phyloP scores from a whole-genome alignment of 2,329 filamentous ascomycete species.

The Sarocladium strictum region DNA sequence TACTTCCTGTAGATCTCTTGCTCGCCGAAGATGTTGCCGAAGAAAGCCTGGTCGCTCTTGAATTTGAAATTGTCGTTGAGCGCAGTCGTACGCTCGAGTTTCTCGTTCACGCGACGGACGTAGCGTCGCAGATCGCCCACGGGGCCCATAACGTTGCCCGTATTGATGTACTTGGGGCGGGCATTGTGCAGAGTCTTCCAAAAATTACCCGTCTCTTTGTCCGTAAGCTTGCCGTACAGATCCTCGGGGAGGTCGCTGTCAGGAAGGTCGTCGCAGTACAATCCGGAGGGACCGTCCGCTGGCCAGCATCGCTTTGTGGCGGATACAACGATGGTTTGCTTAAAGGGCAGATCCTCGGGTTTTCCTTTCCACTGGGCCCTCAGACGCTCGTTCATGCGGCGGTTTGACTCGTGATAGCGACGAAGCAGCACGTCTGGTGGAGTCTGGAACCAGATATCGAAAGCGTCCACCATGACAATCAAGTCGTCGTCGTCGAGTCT shows the following conservation, averaged over 20 bases:
- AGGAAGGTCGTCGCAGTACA: slow-evolving; percentile 20
- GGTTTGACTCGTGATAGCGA: slow-evolving; percentile 17
- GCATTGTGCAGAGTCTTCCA: slow-evolving; percentile 7
- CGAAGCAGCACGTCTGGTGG: slow-evolving; percentile 19
- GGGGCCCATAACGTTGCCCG: slow-evolving; percentile 23
- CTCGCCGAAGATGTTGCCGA: slow-evolving; percentile 25
- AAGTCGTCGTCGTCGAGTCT: slow-evolving; percentile 12
- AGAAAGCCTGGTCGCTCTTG: slow-evolving; percentile 24
- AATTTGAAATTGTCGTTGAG: slow-evolving; percentile 12
- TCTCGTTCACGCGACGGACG: slow-evolving; percentile 19
- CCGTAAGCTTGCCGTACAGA: slow-evolving; percentile 19
- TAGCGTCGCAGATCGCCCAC: slow-evolving; percentile 21
- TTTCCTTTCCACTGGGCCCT: slow-evolving; percentile 12
- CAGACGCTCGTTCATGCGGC: slow-evolving; percentile 14
- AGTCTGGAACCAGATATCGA: slow-evolving; percentile 23
- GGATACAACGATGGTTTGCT: slow-evolving; percentile 19
- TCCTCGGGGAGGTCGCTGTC: slow-evolving; percentile 17
- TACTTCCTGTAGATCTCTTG: slow-evolving; percentile 27
- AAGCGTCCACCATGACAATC: slow-evolving; percentile 20
- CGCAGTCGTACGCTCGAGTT: slow-evolving; percentile 17
- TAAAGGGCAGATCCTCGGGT: slow-evolving; percentile 13
- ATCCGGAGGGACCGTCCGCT: slow-evolving; percentile 12
- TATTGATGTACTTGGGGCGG: slow-evolving; percentile 24
- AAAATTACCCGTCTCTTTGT: slow-evolving; percentile 9
- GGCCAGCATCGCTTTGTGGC: slow-evolving; percentile 20